Conservation (phyloP, 2,329 filamentous ascomycete genomes). For the Trichoderma sp. region DNA sequence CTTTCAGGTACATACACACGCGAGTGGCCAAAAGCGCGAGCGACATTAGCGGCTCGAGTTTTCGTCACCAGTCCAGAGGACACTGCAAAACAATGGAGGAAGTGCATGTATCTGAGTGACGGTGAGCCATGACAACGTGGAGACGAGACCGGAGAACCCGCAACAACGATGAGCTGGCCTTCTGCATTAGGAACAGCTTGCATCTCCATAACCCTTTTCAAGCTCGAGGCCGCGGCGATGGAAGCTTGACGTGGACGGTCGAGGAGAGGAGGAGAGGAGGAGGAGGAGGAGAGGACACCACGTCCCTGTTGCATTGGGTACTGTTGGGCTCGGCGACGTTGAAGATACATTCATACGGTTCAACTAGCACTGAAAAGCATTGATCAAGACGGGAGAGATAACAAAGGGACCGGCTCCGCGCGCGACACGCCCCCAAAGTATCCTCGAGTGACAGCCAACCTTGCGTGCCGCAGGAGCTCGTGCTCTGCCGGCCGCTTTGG, state of each 20-base stretch:
- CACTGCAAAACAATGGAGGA: constrained; percentile 11
- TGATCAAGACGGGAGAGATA: background rate
- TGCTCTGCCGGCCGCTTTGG: background rate
- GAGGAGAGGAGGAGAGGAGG: background rate
- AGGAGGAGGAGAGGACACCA: constrained; percentile 1
- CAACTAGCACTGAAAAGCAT: constrained; percentile 1
- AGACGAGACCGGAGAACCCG: constrained; percentile 21
- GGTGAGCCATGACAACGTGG: constrained; percentile 18
- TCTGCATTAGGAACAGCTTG: constrained; percentile 38
- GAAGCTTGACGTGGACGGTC: constrained; percentile 16
- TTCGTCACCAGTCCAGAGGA: constrained; percentile 9
- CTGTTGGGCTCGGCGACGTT: constrained; percentile 23
- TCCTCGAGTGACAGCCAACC: constrained; percentile 12
- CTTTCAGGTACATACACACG: background rate
- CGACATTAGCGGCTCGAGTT: constrained; percentile 16
- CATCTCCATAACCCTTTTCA: constrained; percentile 28
- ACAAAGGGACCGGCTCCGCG: background rate
- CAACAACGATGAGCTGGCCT: constrained; percentile 36
- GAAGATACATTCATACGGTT: constrained; percentile 7
- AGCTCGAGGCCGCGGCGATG: background rate
- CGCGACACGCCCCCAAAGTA: constrained; percentile 18
- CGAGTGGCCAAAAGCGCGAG: constrained; percentile 6
- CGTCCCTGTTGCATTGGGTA: constrained; percentile 26
- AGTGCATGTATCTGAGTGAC: constrained; percentile 16
- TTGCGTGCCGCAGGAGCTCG: constrained; percentile 13